These are phyloP conservation scores for Kingdonia uniflora DNA, from an alignment of 164 flowering plant genomes.

Conservation along the genomic window DNA sequence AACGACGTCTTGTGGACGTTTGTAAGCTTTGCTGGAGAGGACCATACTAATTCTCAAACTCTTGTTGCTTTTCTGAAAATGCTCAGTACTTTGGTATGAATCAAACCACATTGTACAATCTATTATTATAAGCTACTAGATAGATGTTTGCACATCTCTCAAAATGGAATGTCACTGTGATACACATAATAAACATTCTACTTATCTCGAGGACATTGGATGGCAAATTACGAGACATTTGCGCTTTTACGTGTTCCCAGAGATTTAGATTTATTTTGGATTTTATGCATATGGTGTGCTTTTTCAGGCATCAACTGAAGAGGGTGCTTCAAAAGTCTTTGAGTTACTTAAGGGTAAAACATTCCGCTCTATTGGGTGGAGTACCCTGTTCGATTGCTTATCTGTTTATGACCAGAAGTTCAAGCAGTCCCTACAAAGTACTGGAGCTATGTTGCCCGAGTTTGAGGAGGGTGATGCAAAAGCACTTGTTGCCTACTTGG, in stretches of 20 bases:
- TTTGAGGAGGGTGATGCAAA: conserved; percentile 98
- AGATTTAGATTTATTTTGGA: neutral
- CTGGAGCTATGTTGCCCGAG: conserved; percentile 77
- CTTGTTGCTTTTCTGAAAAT: conserved; percentile 90
- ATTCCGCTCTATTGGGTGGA: conserved; percentile 89
- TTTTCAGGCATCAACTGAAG: conserved; percentile 75
- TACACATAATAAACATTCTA: too few relatives aligned
- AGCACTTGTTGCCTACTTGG: conserved; percentile 92
- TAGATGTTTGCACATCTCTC: too few relatives aligned
- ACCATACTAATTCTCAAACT: conserved; percentile 81
- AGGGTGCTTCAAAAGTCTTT: conserved; percentile 83
- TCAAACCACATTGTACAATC: too few relatives aligned
- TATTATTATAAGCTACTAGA: too few relatives aligned
- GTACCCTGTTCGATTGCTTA: conserved; percentile 81
- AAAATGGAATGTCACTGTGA: too few relatives aligned
- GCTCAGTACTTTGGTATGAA: conserved; percentile 83
- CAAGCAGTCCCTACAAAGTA: conserved; percentile 65
- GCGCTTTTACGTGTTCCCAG: neutral
- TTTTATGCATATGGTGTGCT: neutral
- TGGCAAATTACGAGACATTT: too few relatives aligned
- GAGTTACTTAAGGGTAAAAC: conserved; percentile 87
- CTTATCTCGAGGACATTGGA: too few relatives aligned
- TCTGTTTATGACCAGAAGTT: conserved; percentile 85
- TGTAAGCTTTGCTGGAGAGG: conserved; percentile 94
- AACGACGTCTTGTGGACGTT: conserved; percentile 97